phyloP scores from a whole-genome alignment of 164 flowering plant genomes.

The Buxus sempervirens region DNA sequence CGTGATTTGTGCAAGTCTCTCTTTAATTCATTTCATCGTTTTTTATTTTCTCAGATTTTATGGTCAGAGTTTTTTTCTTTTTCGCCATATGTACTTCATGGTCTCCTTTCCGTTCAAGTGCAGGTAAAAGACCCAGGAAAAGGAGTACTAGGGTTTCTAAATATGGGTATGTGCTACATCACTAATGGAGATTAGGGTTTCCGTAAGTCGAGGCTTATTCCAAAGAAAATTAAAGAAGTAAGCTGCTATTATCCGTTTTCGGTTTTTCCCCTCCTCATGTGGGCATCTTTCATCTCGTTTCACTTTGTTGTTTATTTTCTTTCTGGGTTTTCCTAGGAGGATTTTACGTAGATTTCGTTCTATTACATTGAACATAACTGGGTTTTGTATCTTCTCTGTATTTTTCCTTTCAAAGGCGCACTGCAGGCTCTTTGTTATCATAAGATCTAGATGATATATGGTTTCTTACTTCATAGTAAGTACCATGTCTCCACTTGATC shows the following conservation, averaged over 20 bases:
- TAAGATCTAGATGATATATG: not conserved
- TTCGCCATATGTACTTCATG: not conserved
- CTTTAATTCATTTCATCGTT: not conserved
- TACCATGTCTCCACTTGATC: not conserved
- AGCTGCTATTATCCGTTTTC: not conserved
- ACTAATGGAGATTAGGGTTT: slow-evolving; percentile 13
- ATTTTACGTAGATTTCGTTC: slow-evolving; percentile 8
- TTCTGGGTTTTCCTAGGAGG: not conserved
- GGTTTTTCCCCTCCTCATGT: not conserved
- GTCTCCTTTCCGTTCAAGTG: not conserved
- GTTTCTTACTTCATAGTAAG: not conserved
- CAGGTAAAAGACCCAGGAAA: not conserved
- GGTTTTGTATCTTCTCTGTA: not conserved
- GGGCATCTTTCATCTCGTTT: too few species aligned
- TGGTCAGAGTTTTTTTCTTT: not conserved
- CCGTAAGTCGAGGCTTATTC: not conserved
- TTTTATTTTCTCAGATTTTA: not conserved
- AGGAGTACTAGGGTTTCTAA: slow-evolving; percentile 10
- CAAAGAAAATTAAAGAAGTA: not conserved
- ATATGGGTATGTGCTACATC: not conserved
- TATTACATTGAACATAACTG: not conserved
- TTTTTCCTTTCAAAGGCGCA: not conserved
- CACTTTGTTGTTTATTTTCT: not conserved
- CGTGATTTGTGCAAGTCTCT: slow-evolving; percentile 31
- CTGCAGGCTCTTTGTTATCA: too few species aligned